Evolutionary conservation across 225 moss, liverwort and hornwort genomes (phyloP).

Genomic region (Physcomitrellopsis africana): DNA sequence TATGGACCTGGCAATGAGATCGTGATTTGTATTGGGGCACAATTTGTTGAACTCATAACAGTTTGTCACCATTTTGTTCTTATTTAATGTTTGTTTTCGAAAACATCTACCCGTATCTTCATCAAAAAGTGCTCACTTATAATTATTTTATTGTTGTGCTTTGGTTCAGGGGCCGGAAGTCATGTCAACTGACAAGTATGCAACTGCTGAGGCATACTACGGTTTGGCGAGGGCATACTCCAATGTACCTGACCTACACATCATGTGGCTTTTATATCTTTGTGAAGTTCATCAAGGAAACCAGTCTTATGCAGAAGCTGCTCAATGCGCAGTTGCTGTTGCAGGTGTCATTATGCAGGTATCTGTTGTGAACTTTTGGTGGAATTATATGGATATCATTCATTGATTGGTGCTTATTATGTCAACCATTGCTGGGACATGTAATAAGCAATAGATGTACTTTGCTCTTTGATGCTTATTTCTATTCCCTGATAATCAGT

Average conservation of each 20-base stretch:
- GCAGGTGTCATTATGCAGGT: constrained; percentile 88
- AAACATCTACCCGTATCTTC: neutral
- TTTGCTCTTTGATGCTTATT: neutral
- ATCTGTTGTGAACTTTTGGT: neutral
- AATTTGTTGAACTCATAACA: too few relatives aligned
- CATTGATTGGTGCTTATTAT: neutral
- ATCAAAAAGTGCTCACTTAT: neutral
- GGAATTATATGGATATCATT: neutral
- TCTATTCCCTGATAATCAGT: neutral
- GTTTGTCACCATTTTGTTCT: too few relatives aligned
- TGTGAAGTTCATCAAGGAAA: constrained; percentile 80
- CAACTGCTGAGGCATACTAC: constrained; percentile 70
- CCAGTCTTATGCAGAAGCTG: constrained; percentile 81
- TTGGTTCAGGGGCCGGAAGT: constrained; percentile 51
- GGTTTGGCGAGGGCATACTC: constrained; percentile 78
- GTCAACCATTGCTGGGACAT: neutral
- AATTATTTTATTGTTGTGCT: neutral
- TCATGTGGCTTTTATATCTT: constrained; percentile 83
- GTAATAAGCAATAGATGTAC: neutral
- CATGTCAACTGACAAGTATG: constrained; percentile 65
- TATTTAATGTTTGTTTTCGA: neutral
- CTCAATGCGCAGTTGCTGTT: constrained; percentile 81
- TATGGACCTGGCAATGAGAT: neutral
- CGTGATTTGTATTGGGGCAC: too few relatives aligned
- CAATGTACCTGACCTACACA: constrained; percentile 77